Evolutionary conservation across 2,329 filamentous ascomycete species (phyloP).

Genomic region (Pestalotiopsis sp.): DNA sequence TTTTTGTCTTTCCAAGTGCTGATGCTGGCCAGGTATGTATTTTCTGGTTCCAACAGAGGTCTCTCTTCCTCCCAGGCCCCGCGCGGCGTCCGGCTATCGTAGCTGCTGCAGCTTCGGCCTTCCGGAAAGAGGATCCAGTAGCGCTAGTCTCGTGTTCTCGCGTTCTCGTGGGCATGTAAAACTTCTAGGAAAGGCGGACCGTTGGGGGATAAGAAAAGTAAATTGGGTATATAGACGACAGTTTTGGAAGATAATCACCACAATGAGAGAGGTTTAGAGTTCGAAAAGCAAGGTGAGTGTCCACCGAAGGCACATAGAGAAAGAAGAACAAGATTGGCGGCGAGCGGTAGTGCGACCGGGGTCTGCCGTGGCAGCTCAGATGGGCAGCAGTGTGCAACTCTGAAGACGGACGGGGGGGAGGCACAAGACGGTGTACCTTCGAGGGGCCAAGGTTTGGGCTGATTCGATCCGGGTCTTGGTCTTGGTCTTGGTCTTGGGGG

Average conservation of each 20-base stretch:
- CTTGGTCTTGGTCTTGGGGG: neutral
- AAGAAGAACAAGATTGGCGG: slow-evolving; percentile 4
- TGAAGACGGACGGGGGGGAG: neutral
- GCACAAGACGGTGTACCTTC: neutral
- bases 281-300: slow-evolving; percentile 3
- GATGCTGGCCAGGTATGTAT: slow-evolving; percentile 7
- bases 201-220: neutral
- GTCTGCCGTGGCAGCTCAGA: slow-evolving; percentile 7
- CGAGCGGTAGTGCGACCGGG: slow-evolving; percentile 8
- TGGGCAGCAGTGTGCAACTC: neutral
- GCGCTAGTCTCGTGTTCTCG: slow-evolving; percentile 29
- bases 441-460: neutral
- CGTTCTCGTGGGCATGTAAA: neutral
- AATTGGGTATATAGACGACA: neutral
- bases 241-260: neutral
- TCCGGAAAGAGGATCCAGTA: slow-evolving; percentile 27
- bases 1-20: neutral
- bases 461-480: neutral
- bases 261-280: neutral
- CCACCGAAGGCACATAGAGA: slow-evolving; percentile 3
- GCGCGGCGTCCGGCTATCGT: slow-evolving; percentile 27
- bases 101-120: slow-evolving; percentile 24
- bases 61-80: slow-evolving; percentile 17
- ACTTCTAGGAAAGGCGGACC: neutral
- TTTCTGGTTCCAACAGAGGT: neutral